phyloP scores from a whole-genome alignment of 371 early-diverging fungal genomes.

The Rhizomucor pusillus region DNA sequence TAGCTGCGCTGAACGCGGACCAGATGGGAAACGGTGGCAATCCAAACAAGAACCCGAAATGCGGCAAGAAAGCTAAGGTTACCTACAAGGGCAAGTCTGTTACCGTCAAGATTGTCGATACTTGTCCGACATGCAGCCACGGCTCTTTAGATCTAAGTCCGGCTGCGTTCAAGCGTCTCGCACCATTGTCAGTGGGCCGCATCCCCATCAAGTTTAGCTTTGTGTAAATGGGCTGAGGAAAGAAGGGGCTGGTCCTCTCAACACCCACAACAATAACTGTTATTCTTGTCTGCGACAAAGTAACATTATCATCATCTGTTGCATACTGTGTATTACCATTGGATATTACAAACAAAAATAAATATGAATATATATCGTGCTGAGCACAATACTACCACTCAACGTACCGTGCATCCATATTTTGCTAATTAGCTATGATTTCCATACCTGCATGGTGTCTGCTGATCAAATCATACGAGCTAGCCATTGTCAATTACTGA shows the following conservation, averaged over 20 bases:
- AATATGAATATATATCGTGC: no score
- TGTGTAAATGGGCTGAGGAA: no score
- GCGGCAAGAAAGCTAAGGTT: constrained; percentile 22
- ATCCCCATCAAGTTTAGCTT: constrained; percentile 26
- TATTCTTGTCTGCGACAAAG: no score
- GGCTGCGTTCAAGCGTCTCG: constrained; percentile 47
- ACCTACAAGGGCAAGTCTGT: constrained; percentile 25
- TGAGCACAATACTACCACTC: no score
- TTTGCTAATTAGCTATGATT: no score
- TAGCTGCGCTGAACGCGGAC: constrained; percentile 16
- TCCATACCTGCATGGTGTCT: no score
- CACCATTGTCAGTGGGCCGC: constrained; percentile 28
- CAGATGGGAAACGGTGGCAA: constrained; percentile 19
- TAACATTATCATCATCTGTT: no score
- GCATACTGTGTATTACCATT: not conserved
- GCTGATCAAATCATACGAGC: no score
- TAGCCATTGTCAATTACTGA: no score
- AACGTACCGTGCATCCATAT: no score
- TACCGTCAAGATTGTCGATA: constrained; percentile 26
- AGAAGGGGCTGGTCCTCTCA: no score
- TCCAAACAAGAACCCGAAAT: constrained; percentile 27
- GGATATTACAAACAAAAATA: not conserved
- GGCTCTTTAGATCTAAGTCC: constrained; percentile 38
- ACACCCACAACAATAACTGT: no score
- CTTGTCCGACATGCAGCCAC: not conserved